Conservation (phyloP, 148 eudicot species). For the Rheum nobile region DNA sequence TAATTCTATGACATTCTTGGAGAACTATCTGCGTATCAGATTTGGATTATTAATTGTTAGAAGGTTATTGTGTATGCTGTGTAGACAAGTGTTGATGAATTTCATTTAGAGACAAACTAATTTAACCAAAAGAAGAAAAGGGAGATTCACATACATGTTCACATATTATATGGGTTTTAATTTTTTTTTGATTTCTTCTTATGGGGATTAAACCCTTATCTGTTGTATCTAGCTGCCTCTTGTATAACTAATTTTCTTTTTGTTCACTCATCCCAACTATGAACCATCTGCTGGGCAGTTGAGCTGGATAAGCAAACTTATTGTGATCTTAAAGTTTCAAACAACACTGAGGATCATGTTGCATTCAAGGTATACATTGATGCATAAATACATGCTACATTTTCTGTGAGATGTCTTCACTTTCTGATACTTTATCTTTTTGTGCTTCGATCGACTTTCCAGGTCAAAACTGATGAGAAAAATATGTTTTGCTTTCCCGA, state of each 20-base stretch:
- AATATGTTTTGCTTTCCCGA: too few species aligned
- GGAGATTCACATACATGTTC: too few species aligned
- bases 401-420: not conserved
- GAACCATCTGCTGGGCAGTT: slow-evolving; percentile 26
- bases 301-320: slow-evolving; percentile 83
- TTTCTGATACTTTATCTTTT: slow-evolving; percentile 1
- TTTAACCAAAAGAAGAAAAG: not conserved
- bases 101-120: not conserved
- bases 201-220: not conserved
- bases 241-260: not conserved
- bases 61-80: not conserved
- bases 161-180: not conserved
- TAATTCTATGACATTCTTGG: not conserved
- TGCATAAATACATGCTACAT: not conserved
- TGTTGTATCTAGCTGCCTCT: not conserved
- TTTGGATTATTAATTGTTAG: not conserved
- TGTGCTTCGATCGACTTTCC: slow-evolving; percentile 6
- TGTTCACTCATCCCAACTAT: not conserved
- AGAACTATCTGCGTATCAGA: not conserved
- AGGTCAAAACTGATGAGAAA: too few species aligned
- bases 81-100: not conserved
- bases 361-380: slow-evolving; percentile 66
- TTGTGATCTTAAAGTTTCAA: slow-evolving; percentile 77
- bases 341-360: slow-evolving; percentile 66
- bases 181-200: not conserved